Conservation (phyloP, 2,329 filamentous ascomycete genomes). For the Pseudomassariella vexata region DNA sequence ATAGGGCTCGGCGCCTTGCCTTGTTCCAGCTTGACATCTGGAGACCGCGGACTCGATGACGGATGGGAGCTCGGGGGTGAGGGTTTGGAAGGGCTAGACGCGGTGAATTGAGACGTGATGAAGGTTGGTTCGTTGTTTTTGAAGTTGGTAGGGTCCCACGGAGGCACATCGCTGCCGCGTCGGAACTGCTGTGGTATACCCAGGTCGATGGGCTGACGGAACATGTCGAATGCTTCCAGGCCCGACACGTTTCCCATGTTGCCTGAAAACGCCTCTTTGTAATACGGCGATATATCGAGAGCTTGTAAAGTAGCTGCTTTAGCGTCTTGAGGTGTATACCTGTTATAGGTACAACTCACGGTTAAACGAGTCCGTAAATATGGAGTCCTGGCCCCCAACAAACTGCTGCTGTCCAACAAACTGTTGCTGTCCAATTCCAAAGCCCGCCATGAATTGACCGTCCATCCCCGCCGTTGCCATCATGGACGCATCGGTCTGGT, state of each 20-base stretch:
- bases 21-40: slow-evolving; percentile 17
- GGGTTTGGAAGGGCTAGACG: slow-evolving; percentile 1
- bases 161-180: slow-evolving; percentile 27
- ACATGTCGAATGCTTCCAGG: slow-evolving; percentile 21
- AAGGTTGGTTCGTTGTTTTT: slow-evolving; percentile 24
- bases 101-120: slow-evolving; percentile 26
- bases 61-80: slow-evolving; percentile 10
- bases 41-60: slow-evolving; percentile 20
- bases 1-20: slow-evolving; percentile 26
- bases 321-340: too few species aligned
- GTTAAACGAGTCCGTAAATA: slow-evolving; percentile 29
- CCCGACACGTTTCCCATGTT: slow-evolving; percentile 14
- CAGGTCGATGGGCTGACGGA: slow-evolving; percentile 25
- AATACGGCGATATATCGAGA: slow-evolving; percentile 17
- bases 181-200: slow-evolving; percentile 32
- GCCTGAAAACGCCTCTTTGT: slow-evolving; percentile 24
- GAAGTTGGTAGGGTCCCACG: slow-evolving; percentile 36
- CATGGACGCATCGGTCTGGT: slow-evolving; percentile 24
- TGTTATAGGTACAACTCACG: slow-evolving; percentile 20
- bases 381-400: slow-evolving; percentile 31
- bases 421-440: slow-evolving; percentile 19
- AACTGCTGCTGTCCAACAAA: slow-evolving; percentile 24
- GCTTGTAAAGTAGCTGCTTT: slow-evolving; percentile 3
- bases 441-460: slow-evolving; percentile 21
- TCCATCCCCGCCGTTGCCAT: slow-evolving; percentile 19